A percentile compares a stretch with the other conserved stretches of the same genome.
Conservation (phyloP, 2,329 filamentous ascomycete species). For the Trichoderma cornu-damae region DNA sequence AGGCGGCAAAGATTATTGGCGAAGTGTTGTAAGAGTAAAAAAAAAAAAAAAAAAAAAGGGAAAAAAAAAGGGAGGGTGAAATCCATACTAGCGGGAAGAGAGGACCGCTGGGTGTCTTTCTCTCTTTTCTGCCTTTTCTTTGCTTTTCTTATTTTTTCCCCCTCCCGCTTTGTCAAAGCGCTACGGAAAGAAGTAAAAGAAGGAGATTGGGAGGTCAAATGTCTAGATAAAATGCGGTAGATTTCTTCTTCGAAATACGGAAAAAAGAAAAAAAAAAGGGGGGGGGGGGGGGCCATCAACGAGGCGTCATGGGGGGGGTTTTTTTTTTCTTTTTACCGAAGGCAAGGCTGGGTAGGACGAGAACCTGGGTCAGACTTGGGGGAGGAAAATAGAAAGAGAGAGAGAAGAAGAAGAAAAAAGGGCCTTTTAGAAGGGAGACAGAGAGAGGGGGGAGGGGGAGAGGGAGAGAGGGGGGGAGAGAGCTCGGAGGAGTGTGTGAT, state of each 20-base stretch:
- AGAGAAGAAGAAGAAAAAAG: background rate
- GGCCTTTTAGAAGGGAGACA: background rate
- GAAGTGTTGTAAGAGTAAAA: constrained; percentile 67
- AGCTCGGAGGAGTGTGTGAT: background rate
- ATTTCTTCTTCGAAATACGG: background rate
- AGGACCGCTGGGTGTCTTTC: background rate
- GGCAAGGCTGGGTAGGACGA: background rate
- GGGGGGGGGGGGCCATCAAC: constrained; percentile 6
- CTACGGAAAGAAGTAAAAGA: background rate
- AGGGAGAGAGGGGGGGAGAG: background rate
- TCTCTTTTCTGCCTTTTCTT: background rate
- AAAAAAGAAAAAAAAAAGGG: background rate
- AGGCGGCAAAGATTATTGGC: constrained; percentile 96
- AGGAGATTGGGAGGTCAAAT: background rate
- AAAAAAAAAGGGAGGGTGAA: constrained; percentile 30
- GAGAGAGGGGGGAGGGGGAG: background rate
- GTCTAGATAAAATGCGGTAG: constrained; percentile 1
- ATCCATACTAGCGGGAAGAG: background rate
- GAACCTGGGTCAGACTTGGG: background rate
- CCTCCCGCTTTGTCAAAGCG: background rate
- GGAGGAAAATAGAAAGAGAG: background rate
- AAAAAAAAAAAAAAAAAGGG: background rate
- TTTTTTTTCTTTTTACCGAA: constrained; percentile 6
- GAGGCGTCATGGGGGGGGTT: constrained; percentile 15
- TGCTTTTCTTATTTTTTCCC: background rate